Evolutionary conservation across 148 eudicot species (phyloP), one percentile per base, ranked within the genome.

Genomic region (Talinum fruticosum): DNA sequence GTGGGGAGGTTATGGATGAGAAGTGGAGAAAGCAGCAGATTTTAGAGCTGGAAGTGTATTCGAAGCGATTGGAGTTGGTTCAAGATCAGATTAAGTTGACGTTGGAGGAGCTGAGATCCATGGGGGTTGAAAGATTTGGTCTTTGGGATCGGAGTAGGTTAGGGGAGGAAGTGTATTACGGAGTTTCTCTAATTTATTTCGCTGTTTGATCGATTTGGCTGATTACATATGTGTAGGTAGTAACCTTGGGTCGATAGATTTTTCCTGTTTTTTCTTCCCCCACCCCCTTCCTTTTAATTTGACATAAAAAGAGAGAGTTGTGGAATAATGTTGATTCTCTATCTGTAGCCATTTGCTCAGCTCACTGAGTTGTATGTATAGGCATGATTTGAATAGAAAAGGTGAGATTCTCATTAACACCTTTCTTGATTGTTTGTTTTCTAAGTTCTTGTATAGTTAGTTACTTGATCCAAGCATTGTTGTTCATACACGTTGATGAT

Each of bases 21-120:
- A 93, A 84, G 75, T 93, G 99, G 99, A 91, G 93, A 88, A 93
- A 89, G 78, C 98, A 93, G 67, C 97, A 96, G 79, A 93, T 93
- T 69, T 76, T 96, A 79, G 99, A 96, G 82, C 80, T 96, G 83
- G 99, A 96, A 82, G 98, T 96, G 70, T 93, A 90, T 75, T 96
- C 98, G 13, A 96, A 90, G 92, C 85, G 99, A 66, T 84, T 96
- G 81, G 97, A 92, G 78, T 84, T 96, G 92, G 93, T 96, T 80
- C 99, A 96, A 78, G 98, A 96, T 82, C 95, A 93, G 79, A 89
- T 96, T 72, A 93, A 92, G 79, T 81, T 81, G 74, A 79, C 89
- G 28, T 83, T 96, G 88, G 87, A 88, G 80, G 98, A 96, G 87
- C 91, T 96, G 54, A 90, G 89, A 72, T 89, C 97, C 4, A 85